Conservation (phyloP, 441 rosid species). For the Brassica balearica region DNA sequence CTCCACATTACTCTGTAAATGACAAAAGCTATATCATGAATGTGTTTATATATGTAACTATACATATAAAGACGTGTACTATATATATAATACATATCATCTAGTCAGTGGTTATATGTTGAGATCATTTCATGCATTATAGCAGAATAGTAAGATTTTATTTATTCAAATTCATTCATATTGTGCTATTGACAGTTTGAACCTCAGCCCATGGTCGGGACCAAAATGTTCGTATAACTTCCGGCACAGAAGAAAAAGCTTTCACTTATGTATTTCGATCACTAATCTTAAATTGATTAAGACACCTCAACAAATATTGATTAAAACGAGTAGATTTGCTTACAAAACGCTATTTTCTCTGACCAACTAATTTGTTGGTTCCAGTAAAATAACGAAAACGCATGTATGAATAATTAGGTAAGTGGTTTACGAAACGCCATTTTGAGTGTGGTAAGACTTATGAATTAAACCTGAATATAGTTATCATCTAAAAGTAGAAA, state of each 20-base stretch:
- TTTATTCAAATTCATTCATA: conserved; percentile 15
- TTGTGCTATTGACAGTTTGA: not conserved
- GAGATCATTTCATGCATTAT: conserved; percentile 29
- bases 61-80: conserved; percentile 3
- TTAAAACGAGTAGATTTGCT: conserved; percentile 38
- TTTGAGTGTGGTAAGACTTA: conserved; percentile 42
- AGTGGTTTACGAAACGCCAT: conserved; percentile 35
- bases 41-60: conserved; percentile 6
- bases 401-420: conserved; percentile 8
- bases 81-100: not conserved
- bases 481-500: conserved; percentile 18
- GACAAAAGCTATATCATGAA: conserved; percentile 35
- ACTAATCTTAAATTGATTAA: conserved; percentile 41
- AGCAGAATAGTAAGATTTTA: conserved; percentile 9
- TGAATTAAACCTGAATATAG: conserved; percentile 1
- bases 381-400: conserved; percentile 25
- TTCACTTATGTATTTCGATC: conserved; percentile 20
- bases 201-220: conserved; percentile 27
- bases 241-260: conserved; percentile 33
- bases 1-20: conserved; percentile 35
- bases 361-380: conserved; percentile 28
- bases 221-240: conserved; percentile 40
- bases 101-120: conserved; percentile 23
- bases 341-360: conserved; percentile 12
- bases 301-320: conserved; percentile 40